phyloP scores from a whole-genome alignment of 148 eudicot genomes.

The Rhododendron simsii region DNA sequence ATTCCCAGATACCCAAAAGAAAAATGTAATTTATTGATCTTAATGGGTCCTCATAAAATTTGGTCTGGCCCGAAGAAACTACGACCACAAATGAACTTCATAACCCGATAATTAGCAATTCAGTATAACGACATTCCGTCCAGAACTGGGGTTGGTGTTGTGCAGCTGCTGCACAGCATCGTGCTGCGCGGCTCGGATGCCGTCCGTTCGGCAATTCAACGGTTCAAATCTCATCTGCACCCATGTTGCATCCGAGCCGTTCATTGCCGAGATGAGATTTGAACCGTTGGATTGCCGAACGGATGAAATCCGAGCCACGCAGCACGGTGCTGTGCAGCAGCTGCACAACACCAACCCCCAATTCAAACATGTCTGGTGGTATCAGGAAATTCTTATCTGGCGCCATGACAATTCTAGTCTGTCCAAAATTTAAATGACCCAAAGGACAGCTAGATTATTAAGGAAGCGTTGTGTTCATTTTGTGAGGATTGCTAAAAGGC shows the following conservation, averaged over 20 bases:
- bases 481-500: background rate
- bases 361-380: background rate
- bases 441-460: background rate
- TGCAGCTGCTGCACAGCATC: no score
- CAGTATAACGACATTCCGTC: background rate
- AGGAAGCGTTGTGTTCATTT: background rate
- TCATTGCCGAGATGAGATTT: no score
- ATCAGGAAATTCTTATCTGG: background rate
- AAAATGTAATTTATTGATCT: background rate
- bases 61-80: background rate
- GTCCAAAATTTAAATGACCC: background rate
- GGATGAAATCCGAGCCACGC: no score
- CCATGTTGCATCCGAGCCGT: no score
- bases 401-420: background rate
- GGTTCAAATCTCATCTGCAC: no score
- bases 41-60: background rate
- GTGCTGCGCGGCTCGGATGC: no score
- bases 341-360: no score
- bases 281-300: no score
- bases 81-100: background rate
- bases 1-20: background rate
- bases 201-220: no score
- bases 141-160: background rate
- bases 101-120: background rate
- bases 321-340: no score